Percentiles rank a stretch among this genome's conserved stretches.
These are phyloP conservation scores for Pachysandra terminalis DNA, from an alignment of 164 flowering plant genomes.

Conservation along the genomic window DNA sequence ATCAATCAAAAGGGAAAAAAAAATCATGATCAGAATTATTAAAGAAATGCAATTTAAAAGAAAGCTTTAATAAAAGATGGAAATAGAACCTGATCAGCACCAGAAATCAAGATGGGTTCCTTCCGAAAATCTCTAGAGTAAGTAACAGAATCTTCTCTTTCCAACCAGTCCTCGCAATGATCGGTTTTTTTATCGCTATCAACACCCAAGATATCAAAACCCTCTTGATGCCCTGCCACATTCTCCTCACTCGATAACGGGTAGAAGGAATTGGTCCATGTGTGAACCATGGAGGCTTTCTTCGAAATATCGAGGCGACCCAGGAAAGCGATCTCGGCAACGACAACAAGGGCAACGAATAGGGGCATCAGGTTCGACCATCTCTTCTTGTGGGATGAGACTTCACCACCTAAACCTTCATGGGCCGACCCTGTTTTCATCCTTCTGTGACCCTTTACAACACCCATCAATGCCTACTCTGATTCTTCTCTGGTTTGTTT, in stretches of 20 bases:
- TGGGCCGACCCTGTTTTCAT: conserved; percentile 15
- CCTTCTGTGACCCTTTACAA: conserved; percentile 22
- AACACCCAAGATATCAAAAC: background rate
- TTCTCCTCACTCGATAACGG: too few species aligned
- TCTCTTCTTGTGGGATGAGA: conserved; percentile 28
- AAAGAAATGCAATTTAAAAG: too few species aligned
- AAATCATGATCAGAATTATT: too few species aligned
- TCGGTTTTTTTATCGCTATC: conserved; percentile 9
- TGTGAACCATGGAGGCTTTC: conserved; percentile 54
- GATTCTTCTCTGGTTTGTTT: background rate
- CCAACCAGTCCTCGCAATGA: conserved; percentile 79
- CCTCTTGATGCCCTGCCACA: conserved; percentile 8
- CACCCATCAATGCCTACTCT: conserved; percentile 24
- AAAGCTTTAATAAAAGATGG: background rate
- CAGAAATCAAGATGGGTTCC: conserved; percentile 64
- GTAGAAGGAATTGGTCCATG: conserved; percentile 60
- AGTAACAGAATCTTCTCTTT: conserved; percentile 56
- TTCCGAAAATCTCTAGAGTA: conserved; percentile 73
- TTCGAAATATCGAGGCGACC: conserved; percentile 78
- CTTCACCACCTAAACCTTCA: conserved; percentile 11
- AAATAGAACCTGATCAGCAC: conserved; percentile 56
- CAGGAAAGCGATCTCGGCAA: conserved; percentile 68
- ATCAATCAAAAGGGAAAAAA: background rate
- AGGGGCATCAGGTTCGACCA: conserved; percentile 65
- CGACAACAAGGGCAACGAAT: conserved; percentile 55